Base-by-base conservation (phyloP, 2,329 filamentous ascomycete genomes). In the Venturia asperata region DNA sequence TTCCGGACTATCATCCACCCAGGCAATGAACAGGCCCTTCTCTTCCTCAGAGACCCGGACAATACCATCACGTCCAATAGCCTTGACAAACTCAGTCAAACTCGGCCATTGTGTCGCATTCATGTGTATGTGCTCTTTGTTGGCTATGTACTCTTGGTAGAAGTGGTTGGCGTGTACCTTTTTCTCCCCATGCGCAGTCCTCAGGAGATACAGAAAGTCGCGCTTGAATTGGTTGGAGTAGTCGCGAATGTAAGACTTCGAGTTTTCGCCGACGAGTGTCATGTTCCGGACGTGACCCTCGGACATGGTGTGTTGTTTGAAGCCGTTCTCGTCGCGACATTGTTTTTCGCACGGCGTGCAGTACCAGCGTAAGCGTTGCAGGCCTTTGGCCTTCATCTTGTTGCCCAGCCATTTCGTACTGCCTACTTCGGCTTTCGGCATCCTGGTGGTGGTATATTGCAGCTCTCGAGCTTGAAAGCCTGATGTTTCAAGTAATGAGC, bases 341-440 rank as follows among this genome's bases (percentile, higher is more conserved):
- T 91, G 88, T 66, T 85, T 82, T 73, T 91, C 84, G 79, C 92
- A 97, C 6, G 89, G 85, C 74, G 82, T 82, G 73, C 92, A 97
- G 79, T 92, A 97, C 90, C 91, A 99, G 74, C 93, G 85, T 64
- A 99, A 81, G 7, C 93, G 84, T 72, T 94, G 89, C 19, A 86
- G 76, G 52, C 87, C 87, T 75, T 91, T 89, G 68, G 86, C 84
- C 78, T 96, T 97, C 80, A 96, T 87, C 78, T 92, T 89, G 79
- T 97, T 97, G 77, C 85, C 86, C 67, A 97, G 83, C 75, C 91
- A 85, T 79, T 97, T 97, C n/a, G 88, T 91, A 65, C 88, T 90
- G 68, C 94, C 94, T 64, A 91, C 87, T 80, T 97, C 94, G 72
- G 94, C 94, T 80, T 90, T 91, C 64, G 88, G 88, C 93, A 97